Evolutionary conservation across 331 rosid species (phyloP).

Genomic region (Pyracantha coccinea): DNA sequence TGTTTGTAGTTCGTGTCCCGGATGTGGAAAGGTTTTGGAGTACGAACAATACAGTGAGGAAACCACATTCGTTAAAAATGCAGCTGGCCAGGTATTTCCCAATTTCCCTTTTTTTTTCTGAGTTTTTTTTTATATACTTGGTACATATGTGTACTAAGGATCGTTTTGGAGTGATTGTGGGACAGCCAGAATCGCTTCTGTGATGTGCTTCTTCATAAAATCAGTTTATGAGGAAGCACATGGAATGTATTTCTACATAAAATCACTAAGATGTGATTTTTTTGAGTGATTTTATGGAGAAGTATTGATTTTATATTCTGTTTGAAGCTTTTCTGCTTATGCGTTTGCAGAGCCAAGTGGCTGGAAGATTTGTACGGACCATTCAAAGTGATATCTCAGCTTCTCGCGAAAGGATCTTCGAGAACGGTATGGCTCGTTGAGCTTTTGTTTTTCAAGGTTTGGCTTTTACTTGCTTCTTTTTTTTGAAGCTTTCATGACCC

Average conservation of each 20-base stretch:
- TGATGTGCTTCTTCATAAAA: too few species aligned
- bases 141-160: background rate
- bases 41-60: conserved; percentile 14
- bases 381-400: conserved; percentile 20
- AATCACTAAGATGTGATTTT: too few species aligned
- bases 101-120: background rate
- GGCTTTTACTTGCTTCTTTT: background rate
- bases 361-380: conserved; percentile 17
- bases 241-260: background rate
- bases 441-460: background rate
- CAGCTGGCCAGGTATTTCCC: conserved; percentile 13
- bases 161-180: too few species aligned
- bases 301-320: background rate
- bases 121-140: background rate
- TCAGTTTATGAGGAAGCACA: too few species aligned
- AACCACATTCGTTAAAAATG: conserved; percentile 13
- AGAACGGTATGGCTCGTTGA: conserved; percentile 8
- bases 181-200: too few species aligned
- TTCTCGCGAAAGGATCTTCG: conserved; percentile 22
- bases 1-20: background rate
- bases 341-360: conserved; percentile 21
- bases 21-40: conserved; percentile 26
- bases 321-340: background rate
- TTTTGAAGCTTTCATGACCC: background rate
- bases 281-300: too few species aligned